Evolutionary conservation across 495 filamentous ascomycete species (phyloP).

Genomic region (Tuber aestivum): DNA sequence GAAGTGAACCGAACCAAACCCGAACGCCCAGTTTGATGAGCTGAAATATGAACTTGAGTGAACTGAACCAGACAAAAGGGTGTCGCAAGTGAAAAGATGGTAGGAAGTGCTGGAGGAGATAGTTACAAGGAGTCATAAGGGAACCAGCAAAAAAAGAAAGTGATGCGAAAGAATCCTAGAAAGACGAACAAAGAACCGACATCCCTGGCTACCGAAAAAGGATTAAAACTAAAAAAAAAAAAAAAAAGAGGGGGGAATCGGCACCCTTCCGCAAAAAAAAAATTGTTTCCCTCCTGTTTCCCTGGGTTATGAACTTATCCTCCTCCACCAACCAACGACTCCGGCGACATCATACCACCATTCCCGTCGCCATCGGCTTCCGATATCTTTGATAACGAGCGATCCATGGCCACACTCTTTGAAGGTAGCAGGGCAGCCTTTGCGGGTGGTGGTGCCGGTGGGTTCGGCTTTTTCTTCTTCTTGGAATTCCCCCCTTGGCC

Average conservation of each 20-base stretch:
- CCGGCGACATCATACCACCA: constrained; percentile 62
- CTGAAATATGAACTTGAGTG: background rate
- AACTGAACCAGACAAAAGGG: background rate
- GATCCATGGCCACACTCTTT: constrained; percentile 24
- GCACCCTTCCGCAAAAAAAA: background rate
- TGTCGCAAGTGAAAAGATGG: background rate
- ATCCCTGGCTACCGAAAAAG: background rate
- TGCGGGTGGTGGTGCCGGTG: constrained; percentile 21
- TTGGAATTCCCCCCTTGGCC: constrained; percentile 70
- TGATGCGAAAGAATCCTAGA: background rate
- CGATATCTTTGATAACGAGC: constrained; percentile 39
- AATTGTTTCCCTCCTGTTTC: background rate
- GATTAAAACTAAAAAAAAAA: background rate
- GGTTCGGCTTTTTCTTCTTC: constrained; percentile 55
- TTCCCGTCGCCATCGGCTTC: constrained; percentile 54
- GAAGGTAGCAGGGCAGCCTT: constrained; percentile 27
- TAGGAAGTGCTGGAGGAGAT: background rate
- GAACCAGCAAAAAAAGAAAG: background rate
- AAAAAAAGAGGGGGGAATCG: background rate
- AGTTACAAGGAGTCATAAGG: background rate
- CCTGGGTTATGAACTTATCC: constrained; percentile 13
- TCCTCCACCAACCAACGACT: constrained; percentile 49
- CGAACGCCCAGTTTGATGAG: constrained; percentile 3
- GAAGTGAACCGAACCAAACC: background rate
- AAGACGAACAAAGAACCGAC: background rate